phyloP scores from a whole-genome alignment of 2,329 filamentous ascomycete species.

The Elsinoe batatas region DNA sequence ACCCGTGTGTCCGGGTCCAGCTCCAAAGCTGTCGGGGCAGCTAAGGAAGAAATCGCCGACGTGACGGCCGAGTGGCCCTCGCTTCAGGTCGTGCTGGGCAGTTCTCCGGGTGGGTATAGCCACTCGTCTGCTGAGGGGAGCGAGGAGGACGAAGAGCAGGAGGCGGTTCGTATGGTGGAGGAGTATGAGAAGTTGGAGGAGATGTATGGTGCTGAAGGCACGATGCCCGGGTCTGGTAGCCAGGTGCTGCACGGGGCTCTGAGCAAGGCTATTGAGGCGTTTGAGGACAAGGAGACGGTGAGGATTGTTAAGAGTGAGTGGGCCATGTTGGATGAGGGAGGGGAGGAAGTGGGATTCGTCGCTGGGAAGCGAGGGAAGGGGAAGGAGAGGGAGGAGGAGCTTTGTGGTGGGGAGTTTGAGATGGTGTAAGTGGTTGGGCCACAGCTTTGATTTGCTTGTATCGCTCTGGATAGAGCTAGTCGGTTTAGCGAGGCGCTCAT shows the following conservation, averaged over 20 bases:
- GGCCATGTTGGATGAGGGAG: slow-evolving; percentile 40
- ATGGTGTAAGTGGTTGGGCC: background rate
- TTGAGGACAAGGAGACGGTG: slow-evolving; percentile 50
- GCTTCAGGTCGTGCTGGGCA: background rate
- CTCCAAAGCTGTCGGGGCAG: background rate
- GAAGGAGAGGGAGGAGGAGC: slow-evolving; percentile 27
- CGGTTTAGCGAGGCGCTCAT: slow-evolving; percentile 13
- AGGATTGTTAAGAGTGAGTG: slow-evolving; percentile 53
- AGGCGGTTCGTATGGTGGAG: background rate
- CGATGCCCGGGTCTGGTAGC: slow-evolving; percentile 31
- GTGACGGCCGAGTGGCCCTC: slow-evolving; percentile 19
- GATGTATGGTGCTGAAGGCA: slow-evolving; percentile 1
- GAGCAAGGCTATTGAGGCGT: slow-evolving; percentile 48
- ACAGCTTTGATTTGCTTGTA: background rate
- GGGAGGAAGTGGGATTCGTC: slow-evolving; percentile 23
- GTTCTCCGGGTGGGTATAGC: slow-evolving; percentile 7
- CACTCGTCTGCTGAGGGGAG: slow-evolving; percentile 27
- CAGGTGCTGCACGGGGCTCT: slow-evolving; percentile 49
- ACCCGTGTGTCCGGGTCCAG: background rate
- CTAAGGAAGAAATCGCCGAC: slow-evolving; percentile 28
- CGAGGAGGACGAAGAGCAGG: slow-evolving; percentile 14
- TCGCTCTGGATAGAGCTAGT: background rate
- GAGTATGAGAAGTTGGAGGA: slow-evolving; percentile 5
- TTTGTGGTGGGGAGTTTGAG: slow-evolving; percentile 23
- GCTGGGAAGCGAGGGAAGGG: slow-evolving; percentile 27